phyloP scores from a whole-genome alignment of 257 asterid species.

The Lycium barbarum region DNA sequence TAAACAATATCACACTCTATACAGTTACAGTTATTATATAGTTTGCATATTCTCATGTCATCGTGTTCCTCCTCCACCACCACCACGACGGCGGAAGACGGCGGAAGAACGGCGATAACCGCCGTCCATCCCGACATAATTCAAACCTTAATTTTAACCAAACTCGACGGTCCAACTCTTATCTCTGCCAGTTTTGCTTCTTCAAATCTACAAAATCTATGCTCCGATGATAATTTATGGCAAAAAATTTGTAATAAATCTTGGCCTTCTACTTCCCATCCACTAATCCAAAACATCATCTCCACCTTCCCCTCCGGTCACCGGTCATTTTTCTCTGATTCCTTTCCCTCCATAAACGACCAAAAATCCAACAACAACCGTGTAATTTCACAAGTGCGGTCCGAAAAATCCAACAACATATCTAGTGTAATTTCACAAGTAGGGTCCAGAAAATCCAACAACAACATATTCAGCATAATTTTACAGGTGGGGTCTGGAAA shows the following conservation, averaged over 20 bases:
- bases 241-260: slow-evolving; percentile 53
- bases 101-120: slow-evolving; percentile 44
- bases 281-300: slow-evolving; percentile 40
- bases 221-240: slow-evolving; percentile 66
- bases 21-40: not conserved
- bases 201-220: slow-evolving; percentile 46
- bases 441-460: too few species aligned
- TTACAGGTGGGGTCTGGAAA: too few species aligned
- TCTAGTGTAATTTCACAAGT: too few species aligned
- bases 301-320: slow-evolving; percentile 62
- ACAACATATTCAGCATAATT: too few species aligned
- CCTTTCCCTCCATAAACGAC: slow-evolving; percentile 53
- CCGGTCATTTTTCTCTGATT: slow-evolving; percentile 68
- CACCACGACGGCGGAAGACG: slow-evolving; percentile 29
- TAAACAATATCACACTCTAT: not conserved
- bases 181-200: slow-evolving; percentile 64
- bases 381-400: too few species aligned
- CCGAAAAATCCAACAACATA: too few species aligned
- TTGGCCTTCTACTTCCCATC: slow-evolving; percentile 75
- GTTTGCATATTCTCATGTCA: slow-evolving; percentile 36
- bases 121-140: slow-evolving; percentile 67
- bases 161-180: slow-evolving; percentile 76
- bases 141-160: slow-evolving; percentile 61
- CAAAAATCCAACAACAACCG: not conserved
- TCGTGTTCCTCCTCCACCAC: slow-evolving; percentile 25